Percentiles rank a stretch among this genome's conserved stretches.
These are phyloP conservation scores for Dendrobium huoshanense DNA, from an alignment of 106 monocot species.

Conservation along the genomic window DNA sequence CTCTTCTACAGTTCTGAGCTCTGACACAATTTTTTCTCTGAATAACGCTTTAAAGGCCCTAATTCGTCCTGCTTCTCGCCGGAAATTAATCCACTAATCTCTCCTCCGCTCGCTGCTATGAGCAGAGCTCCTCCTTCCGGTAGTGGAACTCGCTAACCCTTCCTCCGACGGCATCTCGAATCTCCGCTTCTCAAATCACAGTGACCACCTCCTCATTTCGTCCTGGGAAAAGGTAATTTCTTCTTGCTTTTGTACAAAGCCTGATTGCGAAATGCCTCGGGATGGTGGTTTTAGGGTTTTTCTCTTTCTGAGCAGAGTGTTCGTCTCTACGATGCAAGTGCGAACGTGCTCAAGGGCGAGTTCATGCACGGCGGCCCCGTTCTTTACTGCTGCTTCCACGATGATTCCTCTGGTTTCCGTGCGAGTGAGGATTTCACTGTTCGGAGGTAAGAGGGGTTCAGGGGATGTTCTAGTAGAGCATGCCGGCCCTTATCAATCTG, in stretches of 20 bases:
- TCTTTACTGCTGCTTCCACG: slow-evolving; percentile 98
- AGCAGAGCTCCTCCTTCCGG: slow-evolving; percentile 22
- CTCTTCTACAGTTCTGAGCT: neutral
- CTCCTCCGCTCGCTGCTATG: slow-evolving; percentile 21
- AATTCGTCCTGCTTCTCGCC: neutral
- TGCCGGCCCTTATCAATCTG: neutral
- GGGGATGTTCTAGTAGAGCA: neutral
- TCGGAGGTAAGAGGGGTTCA: slow-evolving; percentile 48
- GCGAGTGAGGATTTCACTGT: slow-evolving; percentile 66
- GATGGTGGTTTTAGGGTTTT: neutral
- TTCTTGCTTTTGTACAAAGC: neutral
- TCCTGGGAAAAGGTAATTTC: slow-evolving; percentile 84
- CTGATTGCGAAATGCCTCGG: slow-evolving; percentile 3
- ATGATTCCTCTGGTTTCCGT: slow-evolving; percentile 89
- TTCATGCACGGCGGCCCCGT: slow-evolving; percentile 79
- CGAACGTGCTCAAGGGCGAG: slow-evolving; percentile 71
- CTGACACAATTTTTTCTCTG: too few species aligned
- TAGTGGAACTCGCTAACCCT: slow-evolving; percentile 64
- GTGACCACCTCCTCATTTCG: slow-evolving; percentile 90
- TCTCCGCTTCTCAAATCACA: slow-evolving; percentile 95
- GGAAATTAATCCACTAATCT: neutral
- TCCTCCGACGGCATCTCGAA: slow-evolving; percentile 91
- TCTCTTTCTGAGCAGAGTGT: slow-evolving; percentile 46
- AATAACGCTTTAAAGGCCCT: too few species aligned
- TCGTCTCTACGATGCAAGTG: slow-evolving; percentile 76